Base-by-base conservation (phyloP, 352 stramenopile genomes). In the Peronosclerospora sorghi region DNA sequence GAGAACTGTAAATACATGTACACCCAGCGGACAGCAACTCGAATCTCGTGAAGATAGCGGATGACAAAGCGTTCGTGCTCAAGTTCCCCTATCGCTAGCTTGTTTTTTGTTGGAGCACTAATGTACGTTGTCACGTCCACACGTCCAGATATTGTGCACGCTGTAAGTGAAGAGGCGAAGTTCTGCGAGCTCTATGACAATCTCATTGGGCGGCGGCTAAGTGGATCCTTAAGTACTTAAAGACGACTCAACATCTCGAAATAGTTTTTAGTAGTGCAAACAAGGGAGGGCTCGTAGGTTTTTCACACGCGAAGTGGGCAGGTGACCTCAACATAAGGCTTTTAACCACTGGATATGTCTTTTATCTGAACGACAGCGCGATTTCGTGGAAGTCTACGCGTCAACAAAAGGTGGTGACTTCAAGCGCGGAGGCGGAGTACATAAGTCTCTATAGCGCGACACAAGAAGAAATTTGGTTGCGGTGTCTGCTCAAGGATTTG, bases 401-500 rank as follows among this genome's bases (percentile, higher is more conserved):
- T 15, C 56, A 65, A n/a, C n/a, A n/a, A n/a, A n/a, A n/a, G n/a
- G n/a, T n/a, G n/a, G n/a, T n/a, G n/a, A n/a, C n/a, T n/a, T 35
- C 47, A 46, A 51, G 29, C 12, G 47, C 48, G 15, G 35, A 59
- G 24, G 54, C 41, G 15, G 48, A 59, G 36, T 59, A 58, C 42
- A 63, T 59, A 43, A 39, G 28, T 18, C 19, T 63, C 24, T 29
- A 35, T n/a, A 14, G 5, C 12, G 29, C 29, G 15, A 35, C 29
- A n/a, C 6, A 35, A 35, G 6, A 35, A 35, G 29, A 8, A n/a
- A n/a, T 55, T 3, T 59, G 37, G 40, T 29, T 54, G 40, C 41
- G 47, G 23, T 21, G 42, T 2, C 47, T 59, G n/a, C 12, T 54
- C 6, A 28, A 44, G 14, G 45, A 54, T 28, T 12, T 59, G 19